Conservation (phyloP, 805 yeast genomes). For the Saturnispora mendoncae region DNA sequence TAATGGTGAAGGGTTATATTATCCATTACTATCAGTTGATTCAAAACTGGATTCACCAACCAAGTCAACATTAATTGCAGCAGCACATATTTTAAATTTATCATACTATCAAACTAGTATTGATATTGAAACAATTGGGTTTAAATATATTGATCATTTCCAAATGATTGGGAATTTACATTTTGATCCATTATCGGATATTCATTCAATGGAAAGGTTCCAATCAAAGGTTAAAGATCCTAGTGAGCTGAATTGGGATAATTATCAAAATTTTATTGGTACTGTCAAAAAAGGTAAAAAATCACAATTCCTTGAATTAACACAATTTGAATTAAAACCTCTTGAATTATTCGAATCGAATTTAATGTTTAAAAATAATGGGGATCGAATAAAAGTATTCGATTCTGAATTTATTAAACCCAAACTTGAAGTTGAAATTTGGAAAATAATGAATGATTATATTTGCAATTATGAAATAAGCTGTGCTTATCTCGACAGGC, state of each 20-base stretch:
- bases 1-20: slow-evolving; percentile 36
- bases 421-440: slow-evolving; percentile 21
- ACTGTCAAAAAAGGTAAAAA: slow-evolving; percentile 23
- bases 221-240: slow-evolving; percentile 15
- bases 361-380: slow-evolving; percentile 26
- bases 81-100: slow-evolving; percentile 34
- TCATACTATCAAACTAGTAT: slow-evolving; percentile 40
- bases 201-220: slow-evolving; percentile 19
- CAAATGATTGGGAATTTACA: slow-evolving; percentile 47
- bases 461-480: slow-evolving; percentile 23
- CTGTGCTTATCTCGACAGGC: slow-evolving; percentile 22
- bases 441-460: slow-evolving; percentile 29
- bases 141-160: slow-evolving; percentile 29
- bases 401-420: slow-evolving; percentile 17
- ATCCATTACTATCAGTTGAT: slow-evolving; percentile 28
- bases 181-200: slow-evolving; percentile 41
- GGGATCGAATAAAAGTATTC: slow-evolving; percentile 25
- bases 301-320: slow-evolving; percentile 26
- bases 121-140: slow-evolving; percentile 42
- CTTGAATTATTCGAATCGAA: slow-evolving; percentile 24
- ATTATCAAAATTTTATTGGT: slow-evolving; percentile 17
- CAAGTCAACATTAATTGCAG: slow-evolving; percentile 45
- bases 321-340: slow-evolving; percentile 27
- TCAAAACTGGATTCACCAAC: slow-evolving; percentile 38
- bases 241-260: slow-evolving; percentile 14